Evolutionary conservation across 23 red algal genomes (phyloP), one percentile per base, ranked within the genome.

Genomic region (Gracilaria domingensis): DNA sequence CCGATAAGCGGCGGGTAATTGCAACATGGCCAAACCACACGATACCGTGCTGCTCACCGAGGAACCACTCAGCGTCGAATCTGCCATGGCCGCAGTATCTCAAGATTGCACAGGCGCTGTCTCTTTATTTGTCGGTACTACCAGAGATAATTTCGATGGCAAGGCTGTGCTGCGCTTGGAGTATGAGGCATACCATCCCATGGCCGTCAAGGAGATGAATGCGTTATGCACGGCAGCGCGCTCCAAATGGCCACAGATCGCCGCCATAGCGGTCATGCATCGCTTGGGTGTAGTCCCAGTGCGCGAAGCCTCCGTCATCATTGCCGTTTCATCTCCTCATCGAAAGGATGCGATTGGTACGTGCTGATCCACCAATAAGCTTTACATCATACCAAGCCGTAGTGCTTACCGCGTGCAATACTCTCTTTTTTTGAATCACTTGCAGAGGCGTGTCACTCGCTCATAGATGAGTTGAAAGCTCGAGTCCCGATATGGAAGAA

Each of bases 381-480:
- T 42, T 74, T 7, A 12, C 21, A 32, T 74, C 34, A 24, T 74
- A 17, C 6, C 25, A 17, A 12, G 9, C 35, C 39, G 24, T 79
- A 45, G 11, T 45, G 42, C 42, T 45, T 45, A 45, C 42, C 42
- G 11, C 5, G 11, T 7, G 16, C 25, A 12, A 56, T 29, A 0
- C 2, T 89, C 18, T 6, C 8, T 33, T 32, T 33, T 32, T 50
- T 77, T 50, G 45, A 45, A 69, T 36, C 7, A 36, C 40, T 12
- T 37, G 28, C 72, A 97, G 95, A 94, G 67, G 96, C 96, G 9
- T 98, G 96, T 47, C 76, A 86, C 49, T 98, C 94, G 70, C 55
- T 93, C 12, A 98, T 98, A 49, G 96, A 98, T 62, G 83, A 98
- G 55, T 57, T 98, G n/a, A 98, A 98, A 85, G 91, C 96, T 39